These are phyloP conservation scores for Allium sativum DNA, from an alignment of 106 monocot genomes.

Conservation along the genomic window DNA sequence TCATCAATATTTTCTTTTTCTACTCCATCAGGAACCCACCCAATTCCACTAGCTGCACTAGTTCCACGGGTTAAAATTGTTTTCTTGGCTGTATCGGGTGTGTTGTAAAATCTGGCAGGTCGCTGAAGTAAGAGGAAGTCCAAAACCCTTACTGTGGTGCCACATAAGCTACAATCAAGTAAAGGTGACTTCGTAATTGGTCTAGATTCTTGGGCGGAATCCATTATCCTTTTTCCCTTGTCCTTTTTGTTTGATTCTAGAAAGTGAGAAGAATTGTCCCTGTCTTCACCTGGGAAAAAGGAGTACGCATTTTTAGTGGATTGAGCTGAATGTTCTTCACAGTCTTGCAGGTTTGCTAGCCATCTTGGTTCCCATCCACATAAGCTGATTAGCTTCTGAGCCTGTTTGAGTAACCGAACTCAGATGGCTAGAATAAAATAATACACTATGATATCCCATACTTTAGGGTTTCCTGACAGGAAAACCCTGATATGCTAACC, in stretches of 20 bases:
- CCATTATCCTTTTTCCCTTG: slow-evolving; percentile 43
- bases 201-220: slow-evolving; percentile 31
- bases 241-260: slow-evolving; percentile 32
- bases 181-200: slow-evolving; percentile 61
- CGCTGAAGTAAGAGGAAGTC: slow-evolving; percentile 58
- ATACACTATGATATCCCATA: too few relatives aligned
- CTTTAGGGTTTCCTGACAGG: too few relatives aligned
- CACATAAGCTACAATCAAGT: slow-evolving; percentile 90
- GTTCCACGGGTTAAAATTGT: slow-evolving; percentile 47
- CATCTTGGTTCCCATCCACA: slow-evolving; percentile 99
- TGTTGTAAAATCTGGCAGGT: slow-evolving; percentile 39
- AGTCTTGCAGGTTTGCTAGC: slow-evolving; percentile 94
- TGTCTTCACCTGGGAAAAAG: slow-evolving; percentile 32
- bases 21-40: slow-evolving; percentile 47
- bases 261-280: slow-evolving; percentile 19
- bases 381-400: slow-evolving; percentile 83
- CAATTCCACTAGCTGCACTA: slow-evolving; percentile 94
- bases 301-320: slow-evolving; percentile 71
- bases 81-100: slow-evolving; percentile 51
- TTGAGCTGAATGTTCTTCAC: slow-evolving; percentile 88
- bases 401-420: slow-evolving; percentile 18
- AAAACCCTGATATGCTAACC: too few relatives aligned
- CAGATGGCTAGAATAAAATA: too few relatives aligned
- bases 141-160: slow-evolving; percentile 78
- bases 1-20: slow-evolving; percentile 50